Base-by-base conservation (phyloP, 768 basidiomycete species). In the Kondoa subrosea region DNA sequence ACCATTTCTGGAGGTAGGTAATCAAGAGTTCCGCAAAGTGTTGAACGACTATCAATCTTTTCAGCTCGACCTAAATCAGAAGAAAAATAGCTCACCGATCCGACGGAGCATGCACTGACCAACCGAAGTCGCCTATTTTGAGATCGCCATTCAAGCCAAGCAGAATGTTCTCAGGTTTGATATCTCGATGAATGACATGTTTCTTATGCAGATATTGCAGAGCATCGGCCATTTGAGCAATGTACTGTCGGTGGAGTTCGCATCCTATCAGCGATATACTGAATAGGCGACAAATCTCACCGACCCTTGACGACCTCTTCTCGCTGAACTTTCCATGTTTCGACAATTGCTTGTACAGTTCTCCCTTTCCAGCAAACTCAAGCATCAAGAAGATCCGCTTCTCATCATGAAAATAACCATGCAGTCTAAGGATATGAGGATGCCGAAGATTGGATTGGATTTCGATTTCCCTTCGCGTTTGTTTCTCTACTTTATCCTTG, bases 1-100 rank as follows among this genome's bases (percentile, higher is more conserved):
- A 99, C 88, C 95, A 97, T 99, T 81, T 97, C 93, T 15, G 95
- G 93, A 0, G 95, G 92, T 14, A 99, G 82, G 76, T 97, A 97
- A 76, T 97, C 95, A 58, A 96, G 79, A 0, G 93, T 97, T 15
- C 93, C 93, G 73, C 93, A 97, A 14, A 97, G 81, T 0, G 95
- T 96, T 61, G 26, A 50, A 29, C 27, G 56, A 2, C 50, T 34
- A 30, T 16, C 29, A 8, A 29, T 25, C 27, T 2, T 4, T 3
- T 4, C 25, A 21, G 34, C 27, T 1, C 15, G 30, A 40, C 34
- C 34, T 58, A 56, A 16, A 30, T 31, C 26, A 27, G 57, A 16
- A 30, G 34, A 29, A 34, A 26, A 21, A 57, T 21, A 34, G 21
- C 72, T 2, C 30, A 73, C 73, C 91, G 80, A 75, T 91, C 89